Base-by-base conservation (phyloP, 179 eudicot species). In the Kewa caespitosa region DNA sequence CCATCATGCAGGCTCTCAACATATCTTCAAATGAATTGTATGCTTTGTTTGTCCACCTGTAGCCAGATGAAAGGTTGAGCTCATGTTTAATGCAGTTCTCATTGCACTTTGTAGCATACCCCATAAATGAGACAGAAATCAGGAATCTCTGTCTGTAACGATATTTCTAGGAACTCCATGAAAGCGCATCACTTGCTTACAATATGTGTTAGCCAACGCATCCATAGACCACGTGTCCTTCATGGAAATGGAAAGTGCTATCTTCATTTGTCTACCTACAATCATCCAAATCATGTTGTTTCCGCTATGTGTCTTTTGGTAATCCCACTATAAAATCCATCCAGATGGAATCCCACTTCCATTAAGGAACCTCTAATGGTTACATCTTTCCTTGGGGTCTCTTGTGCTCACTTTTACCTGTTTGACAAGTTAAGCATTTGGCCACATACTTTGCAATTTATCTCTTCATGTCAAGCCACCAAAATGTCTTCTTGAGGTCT, bases 391-490 rank as follows among this genome's bases (percentile, higher is more conserved):
- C 62, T 4, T n/a, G 23, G 3, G 72, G 25, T 20, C 11, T 67
- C 13, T 75, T 50, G 22, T 67, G 72, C 28, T 75, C 65, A 0
- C 20, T 9, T 28, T 50, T 75, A 1, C 67, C 73, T 10, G 38
- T 46, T 18, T 76, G 73, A 39, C 79, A 76, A 0, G 22, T 18
- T 3, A 67, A 38, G n/a, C 73, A 76, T 20, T 27, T 15, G 4
- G 32, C 27, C 0, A 76, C 67, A 38, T 37, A 67, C 2, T 67
- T 23, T 0, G 67, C 57, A 25, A 67, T 27, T 7, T 67, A 41
- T n/a, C 36, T 15, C 31, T 76, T 67, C 57, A 67, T 76, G 1
- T n/a, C 5, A 7, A 1, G 1, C 73, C 66, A 76, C 73, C 55
- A 76, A 28, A n/a, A 76, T 6, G 5, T 1, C 1, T 15, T 13